Evolutionary conservation across 345 rosid genomes (phyloP).

Genomic region (Arabidopsis thaliana): TAIR10.1 NC_003070.9:3514501-3515000

Average conservation of each 20-base stretch:
- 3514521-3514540: neutral
- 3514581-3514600: slow-evolving; percentile 21
- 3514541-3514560: neutral
- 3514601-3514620: neutral
- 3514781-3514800: slow-evolving; percentile 19
- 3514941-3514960: neutral
- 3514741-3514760: neutral
- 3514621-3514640: neutral
- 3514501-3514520: neutral
- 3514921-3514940: neutral
- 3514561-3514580: neutral
- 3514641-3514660: slow-evolving; percentile 33
- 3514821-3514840: neutral
- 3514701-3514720: slow-evolving; percentile 3
- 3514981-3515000: slow-evolving; percentile 2
- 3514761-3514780: slow-evolving; percentile 5
- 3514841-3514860: slow-evolving; percentile 15
- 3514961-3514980: neutral
- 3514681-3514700: slow-evolving; percentile 24
- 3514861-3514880: neutral
- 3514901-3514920: neutral
- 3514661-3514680: slow-evolving; percentile 31
- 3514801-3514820: neutral
- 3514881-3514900: neutral
- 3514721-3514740: neutral